A percentile compares a stretch with the other conserved stretches of the same genome.
These are phyloP conservation scores for Russula earlei DNA, from an alignment of 768 basidiomycete genomes.

Conservation along the genomic window DNA sequence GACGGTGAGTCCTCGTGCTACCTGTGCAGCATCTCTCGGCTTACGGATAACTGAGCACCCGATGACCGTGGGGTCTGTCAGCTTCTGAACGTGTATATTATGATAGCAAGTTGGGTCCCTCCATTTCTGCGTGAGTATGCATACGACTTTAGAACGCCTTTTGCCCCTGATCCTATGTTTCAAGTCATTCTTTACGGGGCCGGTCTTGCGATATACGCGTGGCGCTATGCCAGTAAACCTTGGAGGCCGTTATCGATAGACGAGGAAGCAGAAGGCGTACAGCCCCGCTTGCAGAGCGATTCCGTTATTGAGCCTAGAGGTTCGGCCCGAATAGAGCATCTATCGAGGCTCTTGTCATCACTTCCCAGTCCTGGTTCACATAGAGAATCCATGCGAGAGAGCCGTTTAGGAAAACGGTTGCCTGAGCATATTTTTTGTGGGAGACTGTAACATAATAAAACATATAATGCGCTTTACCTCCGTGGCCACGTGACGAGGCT, in stretches of 20 bases:
- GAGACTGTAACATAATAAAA: too few relatives aligned
- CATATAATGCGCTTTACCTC: too few relatives aligned
- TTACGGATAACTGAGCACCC: constrained; percentile 25
- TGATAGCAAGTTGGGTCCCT: constrained; percentile 44
- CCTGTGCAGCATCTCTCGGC: background rate
- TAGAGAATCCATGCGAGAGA: constrained; percentile 8
- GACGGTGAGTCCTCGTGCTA: constrained; percentile 30
- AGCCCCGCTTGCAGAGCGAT: background rate
- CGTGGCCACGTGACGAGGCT: background rate
- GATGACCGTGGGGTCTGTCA: constrained; percentile 38
- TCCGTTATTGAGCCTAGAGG: background rate
- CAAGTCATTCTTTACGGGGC: constrained; percentile 36
- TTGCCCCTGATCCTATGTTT: background rate
- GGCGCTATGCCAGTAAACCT: constrained; percentile 24
- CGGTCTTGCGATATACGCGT: constrained; percentile 35
- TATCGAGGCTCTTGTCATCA: background rate
- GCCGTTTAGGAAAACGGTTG: constrained; percentile 22
- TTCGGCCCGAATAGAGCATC: background rate
- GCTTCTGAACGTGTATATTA: constrained; percentile 38
- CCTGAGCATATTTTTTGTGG: constrained; percentile 18
- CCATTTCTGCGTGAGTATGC: constrained; percentile 36
- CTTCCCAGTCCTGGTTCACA: background rate
- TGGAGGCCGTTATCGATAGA: background rate
- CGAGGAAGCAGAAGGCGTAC: background rate
- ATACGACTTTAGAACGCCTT: background rate